Conservation (phyloP, 78 protist species). For the Dictyostelium capitatum region DNA sequence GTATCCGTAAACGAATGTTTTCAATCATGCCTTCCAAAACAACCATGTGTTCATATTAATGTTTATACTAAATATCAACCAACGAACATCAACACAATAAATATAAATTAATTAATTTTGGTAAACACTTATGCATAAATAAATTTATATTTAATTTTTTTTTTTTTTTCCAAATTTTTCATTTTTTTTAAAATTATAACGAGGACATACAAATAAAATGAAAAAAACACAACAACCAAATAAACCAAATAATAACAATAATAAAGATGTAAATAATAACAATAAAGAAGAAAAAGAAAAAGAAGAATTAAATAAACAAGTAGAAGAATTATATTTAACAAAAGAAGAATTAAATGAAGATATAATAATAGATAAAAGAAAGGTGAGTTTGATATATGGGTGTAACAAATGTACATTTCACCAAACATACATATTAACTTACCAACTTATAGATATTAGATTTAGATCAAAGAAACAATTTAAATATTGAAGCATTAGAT, state of each 20-base stretch:
- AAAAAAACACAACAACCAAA: background rate
- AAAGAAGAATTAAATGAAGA: slow-evolving; percentile 42
- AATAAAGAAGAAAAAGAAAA: background rate
- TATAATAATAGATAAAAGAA: slow-evolving; percentile 26
- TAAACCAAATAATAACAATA: background rate
- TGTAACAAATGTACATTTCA: too few relatives aligned
- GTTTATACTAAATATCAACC: slow-evolving; percentile 7
- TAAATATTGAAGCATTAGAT: slow-evolving; percentile 55
- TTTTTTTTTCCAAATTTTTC: background rate
- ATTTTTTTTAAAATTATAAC: background rate
- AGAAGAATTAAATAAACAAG: background rate
- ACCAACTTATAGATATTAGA: slow-evolving; percentile 23
- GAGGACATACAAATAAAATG: background rate
- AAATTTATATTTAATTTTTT: too few relatives aligned
- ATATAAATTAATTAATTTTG: too few relatives aligned
- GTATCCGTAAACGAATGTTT: background rate
- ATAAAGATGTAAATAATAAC: background rate
- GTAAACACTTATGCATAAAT: too few relatives aligned
- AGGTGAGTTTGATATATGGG: too few relatives aligned
- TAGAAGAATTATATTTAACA: slow-evolving; percentile 24
- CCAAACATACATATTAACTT: background rate
- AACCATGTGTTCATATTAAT: background rate
- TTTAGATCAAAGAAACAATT: slow-evolving; percentile 61
- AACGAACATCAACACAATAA: too few relatives aligned
- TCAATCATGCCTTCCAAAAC: background rate